Percentiles rank a stretch among this genome's conserved stretches.
These are phyloP conservation scores for Hypoxylon crocopeplum DNA, from an alignment of 495 filamentous ascomycete genomes.

Conservation along the genomic window DNA sequence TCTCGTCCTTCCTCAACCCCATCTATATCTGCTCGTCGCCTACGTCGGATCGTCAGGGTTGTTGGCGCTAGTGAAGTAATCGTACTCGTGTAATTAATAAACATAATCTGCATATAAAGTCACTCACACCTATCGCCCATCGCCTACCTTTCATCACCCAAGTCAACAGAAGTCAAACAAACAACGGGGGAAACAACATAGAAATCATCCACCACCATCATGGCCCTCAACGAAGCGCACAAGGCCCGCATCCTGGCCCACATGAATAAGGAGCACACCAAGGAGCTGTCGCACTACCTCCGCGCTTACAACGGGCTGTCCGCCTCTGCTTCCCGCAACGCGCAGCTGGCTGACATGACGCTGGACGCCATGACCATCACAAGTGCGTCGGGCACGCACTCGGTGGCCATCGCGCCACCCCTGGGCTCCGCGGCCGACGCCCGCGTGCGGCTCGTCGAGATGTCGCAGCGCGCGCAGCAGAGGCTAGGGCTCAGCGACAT, in stretches of 20 bases:
- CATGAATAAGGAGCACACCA: slow-evolving; percentile 80
- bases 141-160: no score
- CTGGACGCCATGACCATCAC: slow-evolving; percentile 63
- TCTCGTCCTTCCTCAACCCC: background rate
- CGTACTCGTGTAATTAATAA: no score
- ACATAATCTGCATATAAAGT: no score
- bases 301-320: slow-evolving; percentile 64
- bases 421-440: slow-evolving; percentile 65
- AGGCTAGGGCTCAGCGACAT: slow-evolving; percentile 42
- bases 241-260: slow-evolving; percentile 74
- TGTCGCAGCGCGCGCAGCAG: slow-evolving; percentile 52
- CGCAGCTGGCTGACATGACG: slow-evolving; percentile 65
- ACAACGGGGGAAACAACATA: no score
- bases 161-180: no score
- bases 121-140: no score
- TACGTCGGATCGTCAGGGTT: background rate
- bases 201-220: background rate
- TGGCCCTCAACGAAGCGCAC: slow-evolving; percentile 42
- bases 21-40: background rate
- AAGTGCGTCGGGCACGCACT: slow-evolving; percentile 44
- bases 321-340: slow-evolving; percentile 51
- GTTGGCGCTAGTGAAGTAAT: background rate
- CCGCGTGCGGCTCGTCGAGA: slow-evolving; percentile 68
- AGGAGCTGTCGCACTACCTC: slow-evolving; percentile 71
- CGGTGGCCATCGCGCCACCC: slow-evolving; percentile 66